phyloP scores from a whole-genome alignment of 2,329 filamentous ascomycete species.

The Westerdykella sp. region DNA sequence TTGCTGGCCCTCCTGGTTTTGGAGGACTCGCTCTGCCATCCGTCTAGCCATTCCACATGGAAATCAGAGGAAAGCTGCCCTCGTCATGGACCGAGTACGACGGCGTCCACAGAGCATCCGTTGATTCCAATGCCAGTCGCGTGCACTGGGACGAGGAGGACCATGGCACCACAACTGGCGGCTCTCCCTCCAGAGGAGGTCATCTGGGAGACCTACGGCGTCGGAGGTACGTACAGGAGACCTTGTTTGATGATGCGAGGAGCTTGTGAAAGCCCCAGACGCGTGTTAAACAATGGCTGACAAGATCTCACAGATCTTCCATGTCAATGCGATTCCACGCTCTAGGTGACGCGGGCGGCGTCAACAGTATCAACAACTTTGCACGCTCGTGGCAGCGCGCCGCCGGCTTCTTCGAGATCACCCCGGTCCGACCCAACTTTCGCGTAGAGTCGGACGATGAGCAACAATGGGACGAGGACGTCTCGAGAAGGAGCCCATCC shows the following conservation, averaged over 20 bases:
- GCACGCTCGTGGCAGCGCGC: constrained; percentile 88
- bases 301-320: constrained; percentile 35
- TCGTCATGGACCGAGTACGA: constrained; percentile 44
- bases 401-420: constrained; percentile 79
- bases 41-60: constrained; percentile 19
- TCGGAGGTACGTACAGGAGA: constrained; percentile 26
- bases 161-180: constrained; percentile 14
- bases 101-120: constrained; percentile 37
- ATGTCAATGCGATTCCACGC: constrained; percentile 47
- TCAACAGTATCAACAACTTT: constrained; percentile 92
- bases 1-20: background rate
- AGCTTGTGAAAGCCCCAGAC: background rate
- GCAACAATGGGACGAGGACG: constrained; percentile 41
- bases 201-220: constrained; percentile 27
- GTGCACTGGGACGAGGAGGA: constrained; percentile 37
- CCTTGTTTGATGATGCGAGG: constrained; percentile 1
- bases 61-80: constrained; percentile 38
- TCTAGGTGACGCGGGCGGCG: constrained; percentile 68
- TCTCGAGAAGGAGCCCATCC: constrained; percentile 26
- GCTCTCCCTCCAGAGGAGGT: constrained; percentile 15
- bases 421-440: constrained; percentile 72
- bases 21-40: background rate
- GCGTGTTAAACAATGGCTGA: background rate
- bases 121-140: constrained; percentile 35
- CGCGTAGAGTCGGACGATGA: constrained; percentile 45